These are phyloP conservation scores for Amanita rubescens DNA, from an alignment of 768 basidiomycete genomes.

Conservation along the genomic window DNA sequence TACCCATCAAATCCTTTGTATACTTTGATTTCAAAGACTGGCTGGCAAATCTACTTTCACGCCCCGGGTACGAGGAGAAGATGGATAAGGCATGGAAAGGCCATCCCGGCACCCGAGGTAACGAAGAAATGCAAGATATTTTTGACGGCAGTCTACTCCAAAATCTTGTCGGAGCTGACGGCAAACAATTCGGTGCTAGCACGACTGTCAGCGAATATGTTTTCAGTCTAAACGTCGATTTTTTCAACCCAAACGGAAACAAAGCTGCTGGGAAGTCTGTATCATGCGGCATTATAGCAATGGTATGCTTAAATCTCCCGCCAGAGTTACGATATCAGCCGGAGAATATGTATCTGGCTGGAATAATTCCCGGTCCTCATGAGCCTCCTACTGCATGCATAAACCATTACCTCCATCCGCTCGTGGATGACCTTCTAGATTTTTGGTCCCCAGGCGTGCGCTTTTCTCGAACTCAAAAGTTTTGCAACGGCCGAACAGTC, in stretches of 20 bases:
- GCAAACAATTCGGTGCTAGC: neutral
- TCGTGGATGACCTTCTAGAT: slow-evolving; percentile 21
- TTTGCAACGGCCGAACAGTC: neutral
- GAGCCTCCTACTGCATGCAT: slow-evolving; percentile 20
- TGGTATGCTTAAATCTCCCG: slow-evolving; percentile 27
- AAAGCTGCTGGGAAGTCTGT: slow-evolving; percentile 15
- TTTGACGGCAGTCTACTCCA: neutral
- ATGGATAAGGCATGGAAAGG: slow-evolving; percentile 10
- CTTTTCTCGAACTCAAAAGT: slow-evolving; percentile 14
- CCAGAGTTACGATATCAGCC: slow-evolving; percentile 20
- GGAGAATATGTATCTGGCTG: slow-evolving; percentile 25
- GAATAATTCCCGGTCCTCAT: slow-evolving; percentile 23
- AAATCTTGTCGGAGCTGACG: slow-evolving; percentile 1
- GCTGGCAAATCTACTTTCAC: slow-evolving; percentile 9
- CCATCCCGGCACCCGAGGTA: slow-evolving; percentile 5
- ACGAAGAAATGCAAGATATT: neutral
- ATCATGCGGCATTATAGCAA: slow-evolving; percentile 25
- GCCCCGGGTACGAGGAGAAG: slow-evolving; percentile 8
- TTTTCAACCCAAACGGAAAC: slow-evolving; percentile 27
- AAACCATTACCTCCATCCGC: slow-evolving; percentile 22
- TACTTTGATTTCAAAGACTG: slow-evolving; percentile 13
- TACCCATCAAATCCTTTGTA: slow-evolving; percentile 12
- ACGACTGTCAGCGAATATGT: slow-evolving; percentile 9
- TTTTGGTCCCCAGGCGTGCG: slow-evolving; percentile 15
- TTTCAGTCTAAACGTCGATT: slow-evolving; percentile 24